phyloP scores from a whole-genome alignment of 2,329 filamentous ascomycete species.

The Aspergillus fumigatus region DNA sequence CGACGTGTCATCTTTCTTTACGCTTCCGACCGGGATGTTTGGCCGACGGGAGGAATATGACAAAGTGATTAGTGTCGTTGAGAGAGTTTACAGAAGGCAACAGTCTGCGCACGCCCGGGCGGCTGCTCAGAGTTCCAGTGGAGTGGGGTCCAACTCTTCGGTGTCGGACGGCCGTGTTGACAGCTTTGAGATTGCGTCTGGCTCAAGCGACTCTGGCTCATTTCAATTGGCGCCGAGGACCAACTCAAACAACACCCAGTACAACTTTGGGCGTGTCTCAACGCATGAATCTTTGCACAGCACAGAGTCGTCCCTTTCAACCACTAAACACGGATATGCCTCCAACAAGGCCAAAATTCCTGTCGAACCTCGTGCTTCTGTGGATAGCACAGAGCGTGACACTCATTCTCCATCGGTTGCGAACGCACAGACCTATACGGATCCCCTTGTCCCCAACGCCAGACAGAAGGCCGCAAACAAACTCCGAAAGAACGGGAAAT shows the following conservation, averaged over 20 bases:
- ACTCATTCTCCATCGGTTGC: slow-evolving; percentile 29
- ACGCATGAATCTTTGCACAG: slow-evolving; percentile 34
- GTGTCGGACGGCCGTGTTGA: slow-evolving; percentile 49
- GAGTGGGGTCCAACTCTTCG: slow-evolving; percentile 51
- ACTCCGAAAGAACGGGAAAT: slow-evolving; percentile 51
- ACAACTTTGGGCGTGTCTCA: slow-evolving; percentile 25
- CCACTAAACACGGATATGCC: slow-evolving; percentile 22
- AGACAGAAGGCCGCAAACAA: slow-evolving; percentile 45
- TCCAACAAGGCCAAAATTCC: slow-evolving; percentile 33
- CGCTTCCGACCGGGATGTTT: slow-evolving; percentile 75
- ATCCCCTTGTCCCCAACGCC: slow-evolving; percentile 25
- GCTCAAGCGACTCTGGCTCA: slow-evolving; percentile 52
- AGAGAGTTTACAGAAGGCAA: slow-evolving; percentile 68
- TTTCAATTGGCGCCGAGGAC: slow-evolving; percentile 36
- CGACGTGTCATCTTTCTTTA: slow-evolving; percentile 89
- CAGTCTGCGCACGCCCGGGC: slow-evolving; percentile 31
- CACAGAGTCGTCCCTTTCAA: slow-evolving; percentile 31
- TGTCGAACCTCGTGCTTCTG: slow-evolving; percentile 33
- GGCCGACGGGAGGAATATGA: slow-evolving; percentile 70
- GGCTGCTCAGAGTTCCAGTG: slow-evolving; percentile 32
- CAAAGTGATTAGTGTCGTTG: slow-evolving; percentile 68
- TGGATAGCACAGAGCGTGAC: slow-evolving; percentile 36
- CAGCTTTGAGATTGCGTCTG: slow-evolving; percentile 46
- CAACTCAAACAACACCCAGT: slow-evolving; percentile 32
- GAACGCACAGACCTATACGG: slow-evolving; percentile 28